Evolutionary conservation across 495 filamentous ascomycete genomes (phyloP).

Genomic region (Penicillium bovifimosum): DNA sequence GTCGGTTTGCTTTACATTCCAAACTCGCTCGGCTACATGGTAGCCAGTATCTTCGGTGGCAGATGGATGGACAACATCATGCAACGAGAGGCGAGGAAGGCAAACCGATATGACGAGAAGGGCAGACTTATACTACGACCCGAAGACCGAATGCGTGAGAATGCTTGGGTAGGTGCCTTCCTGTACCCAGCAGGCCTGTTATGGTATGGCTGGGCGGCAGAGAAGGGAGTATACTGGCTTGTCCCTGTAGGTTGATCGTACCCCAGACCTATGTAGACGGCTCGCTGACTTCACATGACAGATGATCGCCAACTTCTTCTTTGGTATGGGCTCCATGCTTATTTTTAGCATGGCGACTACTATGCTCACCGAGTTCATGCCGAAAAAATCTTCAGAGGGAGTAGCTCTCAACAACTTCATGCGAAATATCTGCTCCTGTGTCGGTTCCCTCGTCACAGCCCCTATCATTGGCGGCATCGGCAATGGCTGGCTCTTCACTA

Average conservation of each 20-base stretch:
- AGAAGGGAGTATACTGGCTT: conserved; percentile 55
- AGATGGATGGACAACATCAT: conserved; percentile 89
- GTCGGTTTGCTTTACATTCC: conserved; percentile 80
- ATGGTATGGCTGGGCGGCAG: conserved; percentile 62
- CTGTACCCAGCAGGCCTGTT: conserved; percentile 66
- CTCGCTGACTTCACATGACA: conserved; percentile 16
- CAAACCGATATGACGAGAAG: conserved; percentile 62
- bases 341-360: conserved; percentile 75
- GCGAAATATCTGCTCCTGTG: conserved; percentile 78
- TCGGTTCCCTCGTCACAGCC: conserved; percentile 67
- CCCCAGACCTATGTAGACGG: not conserved
- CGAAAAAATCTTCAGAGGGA: conserved; percentile 62
- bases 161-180: conserved; percentile 75
- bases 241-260: conserved; percentile 50
- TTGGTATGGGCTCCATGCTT: conserved; percentile 84
- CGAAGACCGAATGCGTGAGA: conserved; percentile 87
- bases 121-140: conserved; percentile 68
- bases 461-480: conserved; percentile 79
- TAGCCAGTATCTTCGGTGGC: conserved; percentile 69
- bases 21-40: conserved; percentile 70
- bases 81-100: conserved; percentile 69
- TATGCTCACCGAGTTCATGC: conserved; percentile 90
- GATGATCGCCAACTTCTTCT: conserved; percentile 81
- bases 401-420: conserved; percentile 77
- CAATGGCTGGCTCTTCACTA: conserved; percentile 85